Evolutionary conservation across 139 green algal species (phyloP), one percentile per base, ranked within the genome.

Genomic region (Gonium pectorale): DNA sequence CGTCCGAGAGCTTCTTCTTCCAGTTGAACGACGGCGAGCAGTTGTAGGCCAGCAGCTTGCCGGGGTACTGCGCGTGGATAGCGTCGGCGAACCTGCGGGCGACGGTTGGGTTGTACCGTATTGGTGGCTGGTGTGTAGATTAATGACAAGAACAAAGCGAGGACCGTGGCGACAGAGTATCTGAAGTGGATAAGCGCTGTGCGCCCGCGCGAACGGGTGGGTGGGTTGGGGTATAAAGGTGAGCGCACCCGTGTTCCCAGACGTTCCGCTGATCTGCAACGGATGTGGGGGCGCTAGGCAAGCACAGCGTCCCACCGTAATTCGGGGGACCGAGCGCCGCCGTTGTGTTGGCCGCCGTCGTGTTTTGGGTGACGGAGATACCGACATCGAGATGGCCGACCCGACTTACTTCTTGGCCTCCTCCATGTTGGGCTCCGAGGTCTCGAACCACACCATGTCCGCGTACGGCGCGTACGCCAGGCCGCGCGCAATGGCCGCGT

Each of bases 11-110:
- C 86, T 95, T 90, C 79, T 93, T 95, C 89, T 95, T 92, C 95
- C 95, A 98, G 94, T 98, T 98, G 94, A 98, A 98, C 43, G 90
- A 96, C 33, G 95, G 95, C 24, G 91, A 96, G 93, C 95, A 97
- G 93, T 98, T 98, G 94, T 98, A 98, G 13, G 95, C 94, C 78
- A 98, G 90, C 89, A 98, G 90, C 92, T 97, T 96, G 89, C 91
- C 80, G 43, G 95, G 95, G 92, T 90, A 96, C 88, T 96, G 92
- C 68, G 91, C 91, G 62, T 94, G 94, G 72, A 98, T 94, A 86
- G 91, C 95, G 64, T 93, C 89, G 24, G 93, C 93, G 60, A 94
- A 94, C 54, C 69, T 83, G 56, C n/a, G 17, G n/a, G n/a, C n/a
- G n/a, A n/a, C n/a, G n/a, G n/a, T n/a, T n/a, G n/a, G n/a, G n/a